Evolutionary conservation across 2,329 filamentous ascomycete species (phyloP).

Genomic region (Diplodia seriata): DNA sequence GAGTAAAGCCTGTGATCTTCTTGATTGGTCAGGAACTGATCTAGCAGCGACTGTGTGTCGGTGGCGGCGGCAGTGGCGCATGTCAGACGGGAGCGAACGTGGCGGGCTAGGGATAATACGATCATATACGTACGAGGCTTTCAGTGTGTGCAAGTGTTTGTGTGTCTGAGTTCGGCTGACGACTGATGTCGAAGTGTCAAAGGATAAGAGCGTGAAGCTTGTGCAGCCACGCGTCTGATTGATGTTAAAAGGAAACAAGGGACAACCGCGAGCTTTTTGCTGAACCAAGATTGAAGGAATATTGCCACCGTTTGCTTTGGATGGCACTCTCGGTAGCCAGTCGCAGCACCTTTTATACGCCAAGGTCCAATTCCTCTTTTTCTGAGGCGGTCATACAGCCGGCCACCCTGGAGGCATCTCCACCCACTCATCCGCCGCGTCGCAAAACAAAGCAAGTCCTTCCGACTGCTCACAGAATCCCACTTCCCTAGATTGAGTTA

Average conservation of each 20-base stretch:
- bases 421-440: conserved; percentile 3
- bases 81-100: conserved; percentile 21
- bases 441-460: background rate
- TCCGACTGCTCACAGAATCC: conserved; percentile 22
- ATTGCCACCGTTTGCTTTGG: conserved; percentile 8
- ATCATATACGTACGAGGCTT: conserved; percentile 21
- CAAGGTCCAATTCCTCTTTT: conserved; percentile 8
- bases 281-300: background rate
- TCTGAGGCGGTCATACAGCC: background rate
- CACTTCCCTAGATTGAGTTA: conserved; percentile 2
- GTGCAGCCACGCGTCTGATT: conserved; percentile 12
- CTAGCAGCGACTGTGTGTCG: conserved; percentile 10
- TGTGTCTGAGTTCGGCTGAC: conserved; percentile 20
- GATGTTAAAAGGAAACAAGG: conserved; percentile 2
- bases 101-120: conserved; percentile 6
- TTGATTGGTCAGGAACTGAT: conserved; percentile 16
- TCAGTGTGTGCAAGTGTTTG: conserved; percentile 22
- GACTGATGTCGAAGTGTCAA: conserved; percentile 16
- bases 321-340: background rate
- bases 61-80: conserved; percentile 21
- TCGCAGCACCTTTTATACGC: conserved; percentile 12
- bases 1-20: background rate
- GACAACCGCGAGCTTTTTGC: background rate
- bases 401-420: background rate
- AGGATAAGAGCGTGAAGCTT: background rate